Evolutionary conservation across 2,329 filamentous ascomycete genomes (phyloP).

Genomic region (Neurospora sp.): DNA sequence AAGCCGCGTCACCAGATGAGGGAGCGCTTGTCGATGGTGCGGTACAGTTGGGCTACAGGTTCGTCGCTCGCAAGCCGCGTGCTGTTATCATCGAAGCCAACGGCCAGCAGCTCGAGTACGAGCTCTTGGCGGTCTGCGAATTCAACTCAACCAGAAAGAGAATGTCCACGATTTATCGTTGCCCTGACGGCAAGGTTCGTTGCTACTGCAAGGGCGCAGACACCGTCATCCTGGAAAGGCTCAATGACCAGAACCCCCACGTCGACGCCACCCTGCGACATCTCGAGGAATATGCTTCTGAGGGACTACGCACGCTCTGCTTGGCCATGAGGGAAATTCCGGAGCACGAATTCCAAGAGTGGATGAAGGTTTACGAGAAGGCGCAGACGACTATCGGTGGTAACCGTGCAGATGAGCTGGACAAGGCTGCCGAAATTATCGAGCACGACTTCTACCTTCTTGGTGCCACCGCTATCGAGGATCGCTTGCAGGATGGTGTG

Average conservation of each 20-base stretch:
- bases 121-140: conserved; percentile 92
- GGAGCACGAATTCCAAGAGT: conserved; percentile 80
- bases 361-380: conserved; percentile 76
- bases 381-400: conserved; percentile 85
- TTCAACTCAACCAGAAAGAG: conserved; percentile 97
- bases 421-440: conserved; percentile 94
- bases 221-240: conserved; percentile 89
- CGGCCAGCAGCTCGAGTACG: conserved; percentile 68
- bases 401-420: conserved; percentile 85
- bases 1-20: conserved; percentile 94
- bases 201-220: conserved; percentile 96
- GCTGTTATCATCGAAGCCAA: conserved; percentile 74
- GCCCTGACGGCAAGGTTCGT: conserved; percentile 88
- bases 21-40: conserved; percentile 94
- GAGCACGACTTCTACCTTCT: conserved; percentile 86
- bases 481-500: conserved; percentile 91
- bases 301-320: conserved; percentile 89
- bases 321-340: conserved; percentile 88
- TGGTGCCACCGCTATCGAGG: conserved; percentile 93
- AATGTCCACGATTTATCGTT: conserved; percentile 96
- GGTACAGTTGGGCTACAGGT: conserved; percentile 74
- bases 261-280: conserved; percentile 87
- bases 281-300: conserved; percentile 96
- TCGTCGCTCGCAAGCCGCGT: conserved; percentile 80
- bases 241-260: conserved; percentile 72